Base-by-base conservation (phyloP, 2,329 filamentous ascomycete species). In the Cyclaneusma minus region DNA sequence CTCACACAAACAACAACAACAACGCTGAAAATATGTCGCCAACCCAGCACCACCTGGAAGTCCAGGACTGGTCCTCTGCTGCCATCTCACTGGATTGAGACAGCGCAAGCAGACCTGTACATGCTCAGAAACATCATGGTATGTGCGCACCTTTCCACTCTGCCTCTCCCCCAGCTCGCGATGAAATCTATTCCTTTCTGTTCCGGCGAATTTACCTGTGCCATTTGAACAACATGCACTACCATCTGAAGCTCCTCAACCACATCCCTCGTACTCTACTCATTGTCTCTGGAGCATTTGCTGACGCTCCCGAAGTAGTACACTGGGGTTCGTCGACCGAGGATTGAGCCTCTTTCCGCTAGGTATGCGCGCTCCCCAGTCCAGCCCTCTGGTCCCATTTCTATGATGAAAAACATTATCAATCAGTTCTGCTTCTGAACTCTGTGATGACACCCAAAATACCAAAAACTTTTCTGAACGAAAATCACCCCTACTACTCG, bases 391-490 rank as follows among this genome's bases (percentile, higher is more conserved):
- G 16, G 19, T 17, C 18, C 19, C 27, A 32, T 48, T 52, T 61
- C 49, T 45, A 60, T 76, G 72, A 78, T 77, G 71, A 77, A 56
- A 70, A 58, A 54, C 41, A 37, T 52, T 55, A 57, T 59, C 50
- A 59, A 63, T 63, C 72, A 78, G 72, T 78, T 78, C 72, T 78
- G 72, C 72, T 78, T 65, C 72, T 77, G 72, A 78, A 68, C 42
- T 45, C 49, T 40, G 55, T 76, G 70, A 73, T 64, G 71, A 74
- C 50, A 67, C 45, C 51, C 58, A 50, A 56, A 57, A 61, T 69
- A 73, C 69, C 68, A 75, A 73, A 59, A 64, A 59, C 54, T 54
- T 60, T 59, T 71, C 64, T 68, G 61, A 68, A 51, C 33, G 35
- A 35, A 39, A 42, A 39, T 33, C 22, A 19, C 25, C 20, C 27